A percentile compares a stretch with the other conserved stretches of the same genome.
Conservation (phyloP, 345 rosid genomes). For the Lepidium aucheri region DNA sequence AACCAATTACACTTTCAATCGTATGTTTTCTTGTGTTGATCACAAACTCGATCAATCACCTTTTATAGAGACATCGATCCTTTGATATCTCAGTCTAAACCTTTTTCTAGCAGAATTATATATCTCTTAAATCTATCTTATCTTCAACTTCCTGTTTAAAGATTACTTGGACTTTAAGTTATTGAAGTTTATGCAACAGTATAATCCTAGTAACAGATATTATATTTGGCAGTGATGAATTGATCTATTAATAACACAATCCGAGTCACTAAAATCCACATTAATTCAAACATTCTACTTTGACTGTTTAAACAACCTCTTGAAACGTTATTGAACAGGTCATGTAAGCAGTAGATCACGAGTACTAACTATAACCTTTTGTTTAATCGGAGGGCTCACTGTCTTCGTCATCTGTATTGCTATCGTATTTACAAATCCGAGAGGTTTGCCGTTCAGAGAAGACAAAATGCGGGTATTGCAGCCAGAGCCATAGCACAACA, state of each 20-base stretch:
- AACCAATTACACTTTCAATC: no score
- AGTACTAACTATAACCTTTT: slow-evolving; percentile 30
- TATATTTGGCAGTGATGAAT: neutral
- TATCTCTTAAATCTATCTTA: no score
- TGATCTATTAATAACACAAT: neutral
- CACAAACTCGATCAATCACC: no score
- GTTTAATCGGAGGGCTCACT: slow-evolving; percentile 30
- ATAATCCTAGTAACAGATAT: neutral
- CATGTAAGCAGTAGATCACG: neutral
- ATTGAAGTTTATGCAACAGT: no score
- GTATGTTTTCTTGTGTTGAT: no score
- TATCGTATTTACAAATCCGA: slow-evolving; percentile 13
- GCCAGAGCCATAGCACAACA: neutral
- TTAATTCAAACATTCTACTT: neutral
- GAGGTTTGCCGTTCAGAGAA: neutral
- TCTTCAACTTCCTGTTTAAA: no score
- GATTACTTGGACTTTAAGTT: no score
- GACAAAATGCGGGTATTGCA: neutral
- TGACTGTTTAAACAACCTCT: neutral
- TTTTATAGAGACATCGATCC: no score
- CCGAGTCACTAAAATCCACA: no score
- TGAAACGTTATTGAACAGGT: slow-evolving; percentile 20
- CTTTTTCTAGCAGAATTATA: no score
- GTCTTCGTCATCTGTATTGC: slow-evolving; percentile 21
- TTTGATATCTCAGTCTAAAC: no score